Evolutionary conservation across 192 early-diverging fungal genomes (phyloP), one percentile per base, ranked within the genome.

Genomic region (Entomortierella lignicola): DNA sequence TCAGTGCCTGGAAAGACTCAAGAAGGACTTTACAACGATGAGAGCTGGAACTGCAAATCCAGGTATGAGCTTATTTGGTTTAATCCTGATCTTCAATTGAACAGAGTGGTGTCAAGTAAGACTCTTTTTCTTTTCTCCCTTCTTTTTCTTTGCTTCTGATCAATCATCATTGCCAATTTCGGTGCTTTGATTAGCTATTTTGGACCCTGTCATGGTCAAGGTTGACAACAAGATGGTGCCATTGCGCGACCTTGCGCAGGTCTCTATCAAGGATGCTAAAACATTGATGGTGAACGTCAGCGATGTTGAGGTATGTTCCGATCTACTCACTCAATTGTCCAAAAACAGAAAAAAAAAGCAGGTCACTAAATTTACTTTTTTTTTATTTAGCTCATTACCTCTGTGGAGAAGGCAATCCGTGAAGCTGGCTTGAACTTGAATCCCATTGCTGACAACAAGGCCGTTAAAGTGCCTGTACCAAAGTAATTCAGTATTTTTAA

Each of bases 181-280:
- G 11, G 11, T 21, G n/a, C 52, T 8, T 21, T 13, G 0, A 51
- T 63, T 48, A 90, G 90, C 89, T 0, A 82, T 96, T n/a, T 77
- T 96, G 67, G 92, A 94, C 64, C 73, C 84, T 15, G 86, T 96
- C 4, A 82, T 77, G 50, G 91, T 96, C 17, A 71, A 82, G 47
- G 72, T 92, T 42, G 85, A 91, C 50, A 69, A 77, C 27, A 82
- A 80, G 15, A 85, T 84, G 23, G 87, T 88, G 29, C 67, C 83
- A 17, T 72, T 97, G 25, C 77, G 86, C 1, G 89, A 91, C 39
- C 58, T 95, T 21, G 92, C 94, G 2, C 91, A 92, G 73, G 85
- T 97, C 7, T 85, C 90, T 20, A 86, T 95, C 71, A 94, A 95
- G 74, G 94, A 97, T 56, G 90, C 93, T 30, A 91, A 94, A 60